A percentile compares a stretch with the other conserved stretches of the same genome.
Evolutionary conservation across 1,139 yeast genomes (phyloP).

Genomic region (Trichomonascaceae sp.): DNA sequence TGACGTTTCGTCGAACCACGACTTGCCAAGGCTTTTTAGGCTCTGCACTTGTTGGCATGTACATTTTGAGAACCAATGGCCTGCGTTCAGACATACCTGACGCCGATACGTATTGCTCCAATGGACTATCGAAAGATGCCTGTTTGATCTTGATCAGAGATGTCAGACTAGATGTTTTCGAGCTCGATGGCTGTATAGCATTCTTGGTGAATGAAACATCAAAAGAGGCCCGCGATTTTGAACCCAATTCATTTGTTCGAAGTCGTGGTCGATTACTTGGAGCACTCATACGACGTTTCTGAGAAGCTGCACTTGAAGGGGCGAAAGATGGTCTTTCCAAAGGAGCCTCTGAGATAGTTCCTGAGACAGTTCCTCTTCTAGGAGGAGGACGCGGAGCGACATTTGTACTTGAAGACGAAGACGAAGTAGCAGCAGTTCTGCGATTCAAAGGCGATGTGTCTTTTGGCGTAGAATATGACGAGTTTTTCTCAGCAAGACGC

Average conservation of each 20-base stretch:
- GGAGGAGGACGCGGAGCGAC: neutral
- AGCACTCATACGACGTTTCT: slow-evolving; percentile 7
- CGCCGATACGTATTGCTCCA: slow-evolving; percentile 37
- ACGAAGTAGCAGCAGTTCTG: neutral
- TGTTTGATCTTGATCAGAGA: slow-evolving; percentile 28
- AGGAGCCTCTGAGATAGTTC: neutral
- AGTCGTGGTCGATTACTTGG: slow-evolving; percentile 6
- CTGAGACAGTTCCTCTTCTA: slow-evolving; percentile 1
- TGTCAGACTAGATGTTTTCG: neutral
- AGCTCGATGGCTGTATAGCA: neutral
- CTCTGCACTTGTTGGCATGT: slow-evolving; percentile 32
- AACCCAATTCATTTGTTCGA: neutral
- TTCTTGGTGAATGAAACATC: slow-evolving; percentile 6
- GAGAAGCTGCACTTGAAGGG: slow-evolving; percentile 3
- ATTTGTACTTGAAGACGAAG: neutral
- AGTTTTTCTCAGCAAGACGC: slow-evolving; percentile 14
- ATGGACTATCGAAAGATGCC: slow-evolving; percentile 33
- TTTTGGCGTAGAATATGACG: slow-evolving; percentile 16
- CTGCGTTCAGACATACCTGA: slow-evolving; percentile 35
- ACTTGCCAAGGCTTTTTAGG: slow-evolving; percentile 34
- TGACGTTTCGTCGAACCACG: slow-evolving; percentile 34
- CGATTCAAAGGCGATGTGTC: slow-evolving; percentile 17
- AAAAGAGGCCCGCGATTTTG: neutral
- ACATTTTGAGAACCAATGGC: slow-evolving; percentile 34
- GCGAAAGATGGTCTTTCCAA: slow-evolving; percentile 1